Percentiles rank a stretch among this genome's conserved stretches.
Evolutionary conservation across 306 rosid genomes (phyloP).

Genomic region (Quercus glauca): DNA sequence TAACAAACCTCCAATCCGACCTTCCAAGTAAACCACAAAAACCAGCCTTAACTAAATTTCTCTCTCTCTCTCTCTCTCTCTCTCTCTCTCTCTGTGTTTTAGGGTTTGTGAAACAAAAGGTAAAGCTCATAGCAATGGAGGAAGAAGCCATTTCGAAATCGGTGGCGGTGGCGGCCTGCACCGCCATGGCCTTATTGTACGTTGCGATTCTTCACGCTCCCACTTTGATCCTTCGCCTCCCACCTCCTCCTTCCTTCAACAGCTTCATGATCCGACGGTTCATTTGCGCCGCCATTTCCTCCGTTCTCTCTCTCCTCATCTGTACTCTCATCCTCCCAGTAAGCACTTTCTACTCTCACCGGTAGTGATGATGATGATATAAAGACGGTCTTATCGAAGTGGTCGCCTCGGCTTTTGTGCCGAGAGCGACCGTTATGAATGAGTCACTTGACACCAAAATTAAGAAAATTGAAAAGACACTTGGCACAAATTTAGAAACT

Average conservation of each 20-base stretch:
- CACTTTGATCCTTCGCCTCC: conserved; percentile 69
- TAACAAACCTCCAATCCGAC: no score
- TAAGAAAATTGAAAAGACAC: no score
- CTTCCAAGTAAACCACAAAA: not conserved
- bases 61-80: not conserved
- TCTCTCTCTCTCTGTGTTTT: not conserved
- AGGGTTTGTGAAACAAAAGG: not conserved
- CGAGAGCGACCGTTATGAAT: no score
- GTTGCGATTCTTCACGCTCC: conserved; percentile 79
- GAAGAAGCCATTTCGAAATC: conserved; percentile 42
- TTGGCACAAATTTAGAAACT: no score
- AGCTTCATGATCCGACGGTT: conserved; percentile 71
- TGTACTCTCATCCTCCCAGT: conserved; percentile 63
- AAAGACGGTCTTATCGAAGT: no score
- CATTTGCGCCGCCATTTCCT: conserved; percentile 66
- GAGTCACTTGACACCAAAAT: not conserved
- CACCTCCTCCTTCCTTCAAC: conserved; percentile 65
- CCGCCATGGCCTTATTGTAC: conserved; percentile 64
- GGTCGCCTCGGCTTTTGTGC: no score
- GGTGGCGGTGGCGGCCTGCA: conserved; percentile 47
- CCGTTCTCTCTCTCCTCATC: conserved; percentile 52
- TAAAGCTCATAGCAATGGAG: conserved; percentile 40
- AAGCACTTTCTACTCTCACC: conserved; percentile 16
- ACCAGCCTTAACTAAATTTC: no score
- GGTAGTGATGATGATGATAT: no score